Evolutionary conservation across 331 rosid genomes (phyloP).

Genomic region (Cydonia oblonga): DNA sequence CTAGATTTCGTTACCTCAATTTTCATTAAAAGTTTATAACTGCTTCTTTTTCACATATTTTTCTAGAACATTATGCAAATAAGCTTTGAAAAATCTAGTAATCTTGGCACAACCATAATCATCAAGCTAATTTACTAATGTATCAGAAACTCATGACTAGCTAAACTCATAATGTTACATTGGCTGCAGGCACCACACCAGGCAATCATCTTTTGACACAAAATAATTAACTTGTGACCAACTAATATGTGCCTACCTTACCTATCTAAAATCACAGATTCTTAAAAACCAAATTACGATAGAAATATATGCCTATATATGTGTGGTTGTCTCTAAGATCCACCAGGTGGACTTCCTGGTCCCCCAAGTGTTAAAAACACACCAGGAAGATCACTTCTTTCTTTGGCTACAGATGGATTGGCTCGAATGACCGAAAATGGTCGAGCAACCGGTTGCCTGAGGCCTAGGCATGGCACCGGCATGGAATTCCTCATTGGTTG

Average conservation of each 20-base stretch:
- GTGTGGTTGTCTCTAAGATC: constrained; percentile 4
- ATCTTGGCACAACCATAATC: neutral
- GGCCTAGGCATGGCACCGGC: constrained; percentile 19
- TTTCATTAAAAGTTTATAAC: neutral
- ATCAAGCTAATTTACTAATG: too few relatives aligned
- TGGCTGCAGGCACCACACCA: neutral
- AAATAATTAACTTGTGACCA: neutral
- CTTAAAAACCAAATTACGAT: neutral
- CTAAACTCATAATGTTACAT: too few relatives aligned
- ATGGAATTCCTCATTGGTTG: constrained; percentile 17
- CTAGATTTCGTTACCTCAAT: too few relatives aligned
- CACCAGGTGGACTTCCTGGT: constrained; percentile 42
- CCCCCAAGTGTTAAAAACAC: constrained; percentile 79
- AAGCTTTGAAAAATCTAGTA: neutral
- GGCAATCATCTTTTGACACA: constrained; percentile 1
- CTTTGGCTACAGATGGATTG: constrained; percentile 19
- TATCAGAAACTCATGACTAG: too few relatives aligned
- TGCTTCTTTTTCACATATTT: too few relatives aligned
- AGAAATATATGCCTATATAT: too few relatives aligned
- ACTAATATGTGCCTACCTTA: neutral
- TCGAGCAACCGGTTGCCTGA: constrained; percentile 27
- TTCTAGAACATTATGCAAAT: neutral
- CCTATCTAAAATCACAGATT: constrained; percentile 16
- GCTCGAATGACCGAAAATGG: constrained; percentile 33
- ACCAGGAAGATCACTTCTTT: constrained; percentile 66